Evolutionary conservation across 2,329 filamentous ascomycete genomes (phyloP).

Genomic region (Colletotrichum liriopes): DNA sequence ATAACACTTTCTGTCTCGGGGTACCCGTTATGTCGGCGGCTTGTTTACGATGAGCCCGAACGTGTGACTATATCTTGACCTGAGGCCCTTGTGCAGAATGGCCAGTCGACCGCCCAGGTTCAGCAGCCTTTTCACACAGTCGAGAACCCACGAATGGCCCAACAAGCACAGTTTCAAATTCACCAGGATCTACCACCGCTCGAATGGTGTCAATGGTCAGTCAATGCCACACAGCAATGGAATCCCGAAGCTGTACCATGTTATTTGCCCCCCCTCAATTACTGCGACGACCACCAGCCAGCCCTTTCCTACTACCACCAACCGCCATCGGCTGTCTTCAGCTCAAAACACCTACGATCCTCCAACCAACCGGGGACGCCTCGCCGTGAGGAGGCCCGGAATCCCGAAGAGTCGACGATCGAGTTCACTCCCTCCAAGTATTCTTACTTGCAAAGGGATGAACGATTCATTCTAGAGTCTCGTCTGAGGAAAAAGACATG

Average conservation of each 20-base stretch:
- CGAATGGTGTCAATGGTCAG: neutral
- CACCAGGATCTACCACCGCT: neutral
- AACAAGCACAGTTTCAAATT: neutral
- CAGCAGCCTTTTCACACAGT: neutral
- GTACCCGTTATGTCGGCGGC: no score
- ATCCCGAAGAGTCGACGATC: neutral
- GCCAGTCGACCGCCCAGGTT: neutral
- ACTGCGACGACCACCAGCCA: neutral
- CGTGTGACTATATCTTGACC: no score
- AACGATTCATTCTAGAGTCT: neutral
- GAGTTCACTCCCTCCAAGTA: neutral
- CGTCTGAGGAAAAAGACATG: neutral
- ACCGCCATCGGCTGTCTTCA: neutral
- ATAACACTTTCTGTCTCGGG: no score
- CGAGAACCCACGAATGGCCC: neutral
- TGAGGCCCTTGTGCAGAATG: no score
- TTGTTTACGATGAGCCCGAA: no score
- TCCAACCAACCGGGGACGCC: neutral
- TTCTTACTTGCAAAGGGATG: neutral
- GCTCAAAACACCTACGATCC: neutral
- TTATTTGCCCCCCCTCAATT: neutral
- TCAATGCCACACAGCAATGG: neutral
- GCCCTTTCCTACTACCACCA: neutral
- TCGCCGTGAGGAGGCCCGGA: neutral
- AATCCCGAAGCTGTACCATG: neutral